Percentiles rank a stretch among this genome's conserved stretches.
Evolutionary conservation across 2,329 filamentous ascomycete species (phyloP).

Genomic region (Xylariaceae sp.): DNA sequence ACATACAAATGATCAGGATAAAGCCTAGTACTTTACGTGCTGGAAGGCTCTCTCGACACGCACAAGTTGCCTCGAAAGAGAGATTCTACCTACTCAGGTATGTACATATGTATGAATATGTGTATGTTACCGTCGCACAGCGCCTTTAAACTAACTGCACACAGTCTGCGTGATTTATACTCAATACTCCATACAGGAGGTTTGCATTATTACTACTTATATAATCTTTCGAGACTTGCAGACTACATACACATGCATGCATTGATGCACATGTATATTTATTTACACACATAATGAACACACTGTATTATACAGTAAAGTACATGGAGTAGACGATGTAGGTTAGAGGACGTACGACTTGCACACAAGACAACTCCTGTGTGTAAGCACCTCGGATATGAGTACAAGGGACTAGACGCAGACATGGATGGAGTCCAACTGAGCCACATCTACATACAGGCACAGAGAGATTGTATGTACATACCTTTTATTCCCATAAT

Average conservation of each 20-base stretch:
- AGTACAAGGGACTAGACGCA: neutral
- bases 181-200: neutral
- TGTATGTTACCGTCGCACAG: neutral
- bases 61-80: too few relatives aligned
- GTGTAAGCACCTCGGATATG: neutral
- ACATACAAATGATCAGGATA: too few relatives aligned
- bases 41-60: too few relatives aligned
- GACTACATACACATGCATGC: slow-evolving; percentile 6
- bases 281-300: neutral
- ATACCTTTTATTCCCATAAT: slow-evolving; percentile 6
- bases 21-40: too few relatives aligned
- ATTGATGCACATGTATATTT: neutral
- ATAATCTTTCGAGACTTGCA: neutral
- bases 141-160: neutral
- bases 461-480: neutral
- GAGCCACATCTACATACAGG: neutral
- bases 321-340: too few relatives aligned
- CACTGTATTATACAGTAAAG: neutral
- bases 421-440: neutral
- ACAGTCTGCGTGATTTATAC: neutral
- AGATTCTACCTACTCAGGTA: neutral
- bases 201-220: neutral
- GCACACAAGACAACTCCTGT: neutral
- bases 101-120: neutral
- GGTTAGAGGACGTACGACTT: neutral